Evolutionary conservation across 805 yeast genomes (phyloP), one percentile per base, ranked within the genome.

Genomic region (Zygoascus biomembranicola): DNA sequence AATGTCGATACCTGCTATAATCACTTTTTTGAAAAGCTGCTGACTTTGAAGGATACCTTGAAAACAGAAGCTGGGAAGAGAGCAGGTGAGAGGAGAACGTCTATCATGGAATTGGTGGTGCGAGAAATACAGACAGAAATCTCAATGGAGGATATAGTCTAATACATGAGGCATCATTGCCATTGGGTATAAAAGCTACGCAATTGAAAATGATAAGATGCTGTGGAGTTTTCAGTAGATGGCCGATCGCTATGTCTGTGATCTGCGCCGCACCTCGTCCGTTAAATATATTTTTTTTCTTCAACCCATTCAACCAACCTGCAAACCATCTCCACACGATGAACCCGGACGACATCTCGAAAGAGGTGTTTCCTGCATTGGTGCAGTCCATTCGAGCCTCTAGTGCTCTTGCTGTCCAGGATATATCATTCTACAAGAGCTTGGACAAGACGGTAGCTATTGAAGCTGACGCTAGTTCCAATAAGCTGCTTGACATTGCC

Each of bases 331-430:
- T 18, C 23, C 14, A 11, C 19, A 32, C 42, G n/a, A 31, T 18
- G 23, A 32, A n/a, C 32, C 26, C 49, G n/a, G 60, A 54, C 14
- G 55, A 56, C 20, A 60, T 61, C 43, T 37, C 57, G 45, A 52
- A 57, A 43, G 59, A 52, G 43, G 57, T 66, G 13, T 64, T 80
- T 18, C 78, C 82, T 10, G 67, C 75, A 54, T 71, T 82, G n/a
- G 75, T 80, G 48, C 73, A 77, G 10, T 71, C 83, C 2, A 79
- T 87, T 42, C 73, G 95, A 55, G 77, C 85, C 2, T 76, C 95
- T 0, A 73, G 84, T 2, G 81, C 86, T 1, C 67, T 90, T 44
- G 85, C 87, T 1, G 80, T 88, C 0, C 86, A 86, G 53, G 98
- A 92, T 71, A 76, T 90, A n/a, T 79, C 77, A 32, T 94, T 90